phyloP scores from a whole-genome alignment of 2,329 filamentous ascomycete genomes.

The Ophiobolus disseminans region DNA sequence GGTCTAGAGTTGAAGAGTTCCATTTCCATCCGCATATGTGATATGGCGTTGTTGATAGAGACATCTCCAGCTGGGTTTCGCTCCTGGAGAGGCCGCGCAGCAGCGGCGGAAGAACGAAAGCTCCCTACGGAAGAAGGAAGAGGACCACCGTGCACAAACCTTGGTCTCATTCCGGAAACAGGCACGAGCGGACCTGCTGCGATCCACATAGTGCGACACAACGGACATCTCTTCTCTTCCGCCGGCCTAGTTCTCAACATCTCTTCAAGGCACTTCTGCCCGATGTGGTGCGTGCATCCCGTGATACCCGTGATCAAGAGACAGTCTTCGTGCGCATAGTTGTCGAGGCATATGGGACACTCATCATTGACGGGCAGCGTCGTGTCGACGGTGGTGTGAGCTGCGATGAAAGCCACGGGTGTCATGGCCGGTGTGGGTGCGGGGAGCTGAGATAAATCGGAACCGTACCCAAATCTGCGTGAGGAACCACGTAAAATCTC shows the following conservation, averaged over 20 bases:
- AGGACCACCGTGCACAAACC: neutral
- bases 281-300: conserved; percentile 25
- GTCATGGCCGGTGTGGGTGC: neutral
- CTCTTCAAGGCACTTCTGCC: conserved; percentile 15
- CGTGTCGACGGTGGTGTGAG: conserved; percentile 1
- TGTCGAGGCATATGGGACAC: conserved; percentile 31
- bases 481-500: too few species aligned
- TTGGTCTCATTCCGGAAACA: neutral
- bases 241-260: conserved; percentile 12
- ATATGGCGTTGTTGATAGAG: too few species aligned
- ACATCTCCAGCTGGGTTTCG: too few species aligned
- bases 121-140: too few species aligned
- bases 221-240: conserved; percentile 25
- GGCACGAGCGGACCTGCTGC: neutral
- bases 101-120: too few species aligned
- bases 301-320: conserved; percentile 18
- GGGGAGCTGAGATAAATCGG: neutral
- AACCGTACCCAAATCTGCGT: too few species aligned
- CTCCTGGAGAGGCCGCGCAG: too few species aligned
- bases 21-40: too few species aligned
- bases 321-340: conserved; percentile 14
- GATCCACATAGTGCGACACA: conserved; percentile 33
- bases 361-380: conserved; percentile 6
- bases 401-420: conserved; percentile 2
- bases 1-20: too few species aligned